Base-by-base conservation (phyloP, 2,329 filamentous ascomycete genomes). In the Venturia pyrina region DNA sequence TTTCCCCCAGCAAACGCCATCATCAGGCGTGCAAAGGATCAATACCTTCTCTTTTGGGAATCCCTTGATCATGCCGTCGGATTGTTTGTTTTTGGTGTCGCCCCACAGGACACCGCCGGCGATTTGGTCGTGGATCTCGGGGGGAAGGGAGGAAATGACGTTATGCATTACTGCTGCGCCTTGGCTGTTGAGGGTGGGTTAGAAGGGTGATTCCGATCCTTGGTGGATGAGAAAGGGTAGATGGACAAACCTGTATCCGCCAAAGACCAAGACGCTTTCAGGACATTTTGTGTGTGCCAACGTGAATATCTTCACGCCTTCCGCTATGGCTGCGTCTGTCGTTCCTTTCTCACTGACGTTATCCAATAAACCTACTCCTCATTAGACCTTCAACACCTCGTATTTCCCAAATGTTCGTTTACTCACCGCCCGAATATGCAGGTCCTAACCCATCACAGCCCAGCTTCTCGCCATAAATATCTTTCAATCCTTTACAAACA, bases 151-250 rank as follows among this genome's bases (percentile, higher is more conserved):
- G 13, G 74, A 71, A 60, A 82, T 70, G 8, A 78, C 71, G 46
- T 74, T 73, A 28, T 76, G 74, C n/a, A 79, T 75, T 63, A 82
- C 76, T 1, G 80, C 80, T 3, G 77, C 75, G 40, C 80, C 80
- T 70, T 81, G 74, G 60, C 75, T 76, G 76, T 77, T 40, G 5
- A 13, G 37, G 11, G 11, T 8, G 2, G 5, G 57, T 10, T 10
- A 37, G 57, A 10, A 40, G 32, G 2, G n/a, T 37, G 19, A 41
- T 2, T 40, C 1, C 37, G 37, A 40, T 7, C 2, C 37, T 11
- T 40, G 41, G 10, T 1, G 41, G 13, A 17, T 13, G 15, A 13
- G 1, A 3, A 44, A 11, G 5, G 59, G 19, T 3, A 32, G 21
- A 43, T 3, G 19, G 21, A 43, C 59, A n/a, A 19, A 64, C 48